Evolutionary conservation across 129 eudicot species (phyloP).

Genomic region (Smallanthus sonchifolius): DNA sequence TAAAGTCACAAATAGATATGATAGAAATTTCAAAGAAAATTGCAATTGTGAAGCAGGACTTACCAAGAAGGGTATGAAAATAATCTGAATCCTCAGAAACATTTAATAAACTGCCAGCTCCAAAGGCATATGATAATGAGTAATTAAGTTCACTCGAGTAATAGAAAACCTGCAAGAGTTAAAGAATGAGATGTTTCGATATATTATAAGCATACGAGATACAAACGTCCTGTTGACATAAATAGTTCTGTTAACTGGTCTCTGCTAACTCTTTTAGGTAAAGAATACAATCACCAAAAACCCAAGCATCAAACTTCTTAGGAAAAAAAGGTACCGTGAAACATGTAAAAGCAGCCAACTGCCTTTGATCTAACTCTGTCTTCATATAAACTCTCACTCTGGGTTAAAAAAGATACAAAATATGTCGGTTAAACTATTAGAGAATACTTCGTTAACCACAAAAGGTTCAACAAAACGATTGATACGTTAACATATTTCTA

Average conservation of each 20-base stretch:
- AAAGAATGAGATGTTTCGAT: not conserved
- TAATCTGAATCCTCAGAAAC: conserved; percentile 95
- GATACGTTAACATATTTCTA: not conserved
- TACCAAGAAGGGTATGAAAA: conserved; percentile 86
- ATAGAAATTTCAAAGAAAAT: not conserved
- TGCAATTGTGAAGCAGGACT: conserved; percentile 15
- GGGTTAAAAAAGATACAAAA: not conserved
- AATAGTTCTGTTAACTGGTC: not conserved
- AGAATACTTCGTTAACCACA: not conserved
- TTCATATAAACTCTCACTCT: conserved; percentile 78
- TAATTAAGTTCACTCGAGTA: conserved; percentile 80
- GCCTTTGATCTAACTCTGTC: conserved; percentile 67
- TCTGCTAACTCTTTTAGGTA: not conserved
- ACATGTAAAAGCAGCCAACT: conserved; percentile 70
- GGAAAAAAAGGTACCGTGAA: conserved; percentile 48
- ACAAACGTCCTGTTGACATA: not conserved
- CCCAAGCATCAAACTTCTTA: not conserved
- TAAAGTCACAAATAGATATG: conserved; percentile 10
- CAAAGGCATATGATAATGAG: conserved; percentile 83
- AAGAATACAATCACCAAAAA: not conserved
- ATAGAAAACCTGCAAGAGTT: conserved; percentile 50
- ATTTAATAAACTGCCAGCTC: conserved; percentile 92
- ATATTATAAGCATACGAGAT: not conserved
- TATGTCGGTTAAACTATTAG: not conserved
- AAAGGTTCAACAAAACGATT: not conserved